A percentile compares a stretch with the other conserved stretches of the same genome.
Conservation (phyloP, 345 rosid species). For the Passiflora organensis region DNA sequence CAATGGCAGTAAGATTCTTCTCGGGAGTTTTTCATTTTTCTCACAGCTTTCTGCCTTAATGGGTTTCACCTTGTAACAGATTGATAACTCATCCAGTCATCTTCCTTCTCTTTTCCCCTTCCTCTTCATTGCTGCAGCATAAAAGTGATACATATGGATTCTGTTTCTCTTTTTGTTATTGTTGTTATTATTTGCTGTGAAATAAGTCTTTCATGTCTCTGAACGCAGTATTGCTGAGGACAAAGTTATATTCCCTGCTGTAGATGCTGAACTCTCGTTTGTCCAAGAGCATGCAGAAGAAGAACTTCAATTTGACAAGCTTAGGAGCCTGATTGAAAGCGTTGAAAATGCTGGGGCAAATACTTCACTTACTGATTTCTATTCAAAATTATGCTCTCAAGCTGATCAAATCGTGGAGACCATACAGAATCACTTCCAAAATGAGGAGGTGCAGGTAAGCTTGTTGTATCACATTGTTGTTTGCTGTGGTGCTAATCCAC, state of each 20-base stretch:
- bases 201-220: slow-evolving; percentile 15
- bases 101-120: too few species aligned
- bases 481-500: too few species aligned
- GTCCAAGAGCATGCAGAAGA: slow-evolving; percentile 59
- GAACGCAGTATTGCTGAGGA: slow-evolving; percentile 60
- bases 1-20: not conserved
- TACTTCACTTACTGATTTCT: slow-evolving; percentile 43
- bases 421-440: slow-evolving; percentile 50
- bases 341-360: slow-evolving; percentile 47
- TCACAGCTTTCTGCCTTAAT: not conserved
- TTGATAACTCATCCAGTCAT: too few species aligned
- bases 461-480: slow-evolving; percentile 3
- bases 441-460: slow-evolving; percentile 56
- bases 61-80: slow-evolving; percentile 1
- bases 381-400: slow-evolving; percentile 39
- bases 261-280: slow-evolving; percentile 51
- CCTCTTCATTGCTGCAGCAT: not conserved
- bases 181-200: slow-evolving; percentile 13
- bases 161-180: slow-evolving; percentile 1
- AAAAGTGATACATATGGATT: not conserved
- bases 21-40: not conserved
- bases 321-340: slow-evolving; percentile 44
- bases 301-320: slow-evolving; percentile 48
- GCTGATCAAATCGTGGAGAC: slow-evolving; percentile 51
- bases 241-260: slow-evolving; percentile 60